phyloP scores from a whole-genome alignment of 2,329 filamentous ascomycete genomes.

The Pezicula carpinea region DNA sequence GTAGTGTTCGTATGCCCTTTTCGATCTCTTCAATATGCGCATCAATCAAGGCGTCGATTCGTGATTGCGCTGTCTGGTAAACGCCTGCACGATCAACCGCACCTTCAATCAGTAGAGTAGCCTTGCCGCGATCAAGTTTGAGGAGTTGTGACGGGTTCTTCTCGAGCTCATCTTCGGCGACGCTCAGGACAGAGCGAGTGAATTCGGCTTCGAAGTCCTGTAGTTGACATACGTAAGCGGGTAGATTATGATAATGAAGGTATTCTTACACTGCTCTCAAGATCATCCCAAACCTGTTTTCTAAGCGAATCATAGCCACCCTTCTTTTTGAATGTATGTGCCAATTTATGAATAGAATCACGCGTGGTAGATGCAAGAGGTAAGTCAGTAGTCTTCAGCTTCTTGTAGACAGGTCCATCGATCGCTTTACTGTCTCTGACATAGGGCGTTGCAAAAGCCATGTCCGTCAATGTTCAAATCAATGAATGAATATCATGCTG shows the following conservation, averaged over 20 bases:
- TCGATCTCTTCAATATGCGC: constrained; percentile 58
- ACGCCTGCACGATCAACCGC: constrained; percentile 72
- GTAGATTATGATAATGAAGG: constrained; percentile 1
- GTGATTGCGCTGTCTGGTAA: constrained; percentile 65
- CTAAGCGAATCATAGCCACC: constrained; percentile 76
- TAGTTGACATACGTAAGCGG: constrained; percentile 4
- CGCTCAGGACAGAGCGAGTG: constrained; percentile 60
- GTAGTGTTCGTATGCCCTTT: constrained; percentile 62
- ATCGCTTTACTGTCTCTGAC: constrained; percentile 14
- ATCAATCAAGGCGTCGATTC: constrained; percentile 65
- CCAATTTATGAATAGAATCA: constrained; percentile 67
- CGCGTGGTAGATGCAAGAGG: constrained; percentile 70
- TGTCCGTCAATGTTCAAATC: background rate
- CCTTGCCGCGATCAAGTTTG: constrained; percentile 68
- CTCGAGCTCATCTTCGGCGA: constrained; percentile 71
- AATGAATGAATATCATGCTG: background rate
- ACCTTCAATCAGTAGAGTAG: constrained; percentile 71
- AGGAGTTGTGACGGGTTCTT: constrained; percentile 67
- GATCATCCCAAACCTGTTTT: constrained; percentile 72
- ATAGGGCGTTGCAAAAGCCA: constrained; percentile 17
- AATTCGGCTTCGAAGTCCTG: constrained; percentile 68
- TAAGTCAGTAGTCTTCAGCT: constrained; percentile 70
- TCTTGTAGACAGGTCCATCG: constrained; percentile 31
- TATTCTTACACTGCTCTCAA: constrained; percentile 58
- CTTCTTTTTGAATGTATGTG: constrained; percentile 83